Percentiles rank a stretch among this genome's conserved stretches.
phyloP scores from a whole-genome alignment of 1,139 yeast species.

The Blastobotrys arbuscula region DNA sequence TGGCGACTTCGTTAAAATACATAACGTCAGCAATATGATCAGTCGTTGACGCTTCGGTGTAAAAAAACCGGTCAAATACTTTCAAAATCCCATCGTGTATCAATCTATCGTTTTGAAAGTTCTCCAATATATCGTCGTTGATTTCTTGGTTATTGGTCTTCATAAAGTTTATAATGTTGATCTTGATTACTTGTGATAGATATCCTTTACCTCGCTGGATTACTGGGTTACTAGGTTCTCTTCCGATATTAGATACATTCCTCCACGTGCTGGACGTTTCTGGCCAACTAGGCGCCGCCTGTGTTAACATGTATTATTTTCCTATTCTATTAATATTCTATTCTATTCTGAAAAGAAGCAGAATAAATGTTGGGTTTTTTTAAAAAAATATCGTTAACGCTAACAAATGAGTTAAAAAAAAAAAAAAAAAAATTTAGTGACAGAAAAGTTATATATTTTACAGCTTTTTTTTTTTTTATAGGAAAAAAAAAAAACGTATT shows the following conservation, averaged over 20 bases:
- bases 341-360: no score
- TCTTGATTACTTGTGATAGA: slow-evolving; percentile 10
- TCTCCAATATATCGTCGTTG: not conserved
- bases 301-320: not conserved
- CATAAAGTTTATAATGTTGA: slow-evolving; percentile 8
- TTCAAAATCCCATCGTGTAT: slow-evolving; percentile 11
- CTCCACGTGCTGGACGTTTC: not conserved
- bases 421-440: no score
- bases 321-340: not conserved
- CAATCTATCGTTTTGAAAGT: not conserved
- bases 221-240: slow-evolving; percentile 11
- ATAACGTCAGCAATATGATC: slow-evolving; percentile 11
- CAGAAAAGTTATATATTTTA: no score
- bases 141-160: not conserved
- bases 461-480: no score
- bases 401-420: no score
- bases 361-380: no score
- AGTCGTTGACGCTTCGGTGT: slow-evolving; percentile 3
- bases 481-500: no score
- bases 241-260: not conserved
- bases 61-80: slow-evolving; percentile 11
- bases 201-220: slow-evolving; percentile 11
- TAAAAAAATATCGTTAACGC: no score
- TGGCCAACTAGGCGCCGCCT: not conserved
- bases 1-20: slow-evolving; percentile 12